Percentiles rank a stretch among this genome's conserved stretches.
phyloP scores from a whole-genome alignment of 176 grass and related monocot genomes.

The Juncus effusus region DNA sequence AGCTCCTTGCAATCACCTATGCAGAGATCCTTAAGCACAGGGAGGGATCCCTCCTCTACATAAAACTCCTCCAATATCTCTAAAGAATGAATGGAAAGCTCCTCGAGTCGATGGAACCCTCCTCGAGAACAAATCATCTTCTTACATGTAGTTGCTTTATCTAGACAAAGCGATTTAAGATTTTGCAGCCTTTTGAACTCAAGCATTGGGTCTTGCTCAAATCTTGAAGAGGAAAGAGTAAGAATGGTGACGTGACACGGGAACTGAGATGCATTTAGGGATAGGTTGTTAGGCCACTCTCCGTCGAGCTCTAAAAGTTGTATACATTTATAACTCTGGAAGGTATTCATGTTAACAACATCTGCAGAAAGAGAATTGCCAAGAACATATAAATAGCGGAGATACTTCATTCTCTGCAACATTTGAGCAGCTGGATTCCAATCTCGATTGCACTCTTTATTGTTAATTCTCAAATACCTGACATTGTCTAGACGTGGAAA shows the following conservation, averaged over 20 bases:
- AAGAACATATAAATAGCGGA: not conserved
- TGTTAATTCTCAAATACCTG: not conserved
- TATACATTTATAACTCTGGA: constrained; percentile 3
- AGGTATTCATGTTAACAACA: not conserved
- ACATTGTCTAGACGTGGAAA: not conserved
- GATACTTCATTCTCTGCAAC: not conserved
- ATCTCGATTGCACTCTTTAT: not conserved
- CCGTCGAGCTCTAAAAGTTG: not conserved
- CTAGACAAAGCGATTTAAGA: constrained; percentile 4
- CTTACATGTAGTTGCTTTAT: constrained; percentile 10
- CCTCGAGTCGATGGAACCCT: constrained; percentile 8
- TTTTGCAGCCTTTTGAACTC: constrained; percentile 6
- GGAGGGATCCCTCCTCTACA: constrained; percentile 4
- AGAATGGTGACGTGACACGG: constrained; percentile 1
- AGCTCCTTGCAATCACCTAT: not conserved
- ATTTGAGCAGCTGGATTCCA: not conserved
- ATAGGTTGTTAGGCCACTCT: constrained; percentile 2
- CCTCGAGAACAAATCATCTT: constrained; percentile 3
- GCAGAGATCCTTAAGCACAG: not conserved
- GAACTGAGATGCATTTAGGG: not conserved
- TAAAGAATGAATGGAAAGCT: not conserved
- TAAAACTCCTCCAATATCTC: not conserved
- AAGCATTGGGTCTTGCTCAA: constrained; percentile 19
- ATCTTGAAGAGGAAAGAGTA: not conserved
- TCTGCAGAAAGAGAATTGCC: not conserved